Evolutionary conservation across 208 protist genomes (phyloP).

Genomic region (Histomonas meleagridis): DNA sequence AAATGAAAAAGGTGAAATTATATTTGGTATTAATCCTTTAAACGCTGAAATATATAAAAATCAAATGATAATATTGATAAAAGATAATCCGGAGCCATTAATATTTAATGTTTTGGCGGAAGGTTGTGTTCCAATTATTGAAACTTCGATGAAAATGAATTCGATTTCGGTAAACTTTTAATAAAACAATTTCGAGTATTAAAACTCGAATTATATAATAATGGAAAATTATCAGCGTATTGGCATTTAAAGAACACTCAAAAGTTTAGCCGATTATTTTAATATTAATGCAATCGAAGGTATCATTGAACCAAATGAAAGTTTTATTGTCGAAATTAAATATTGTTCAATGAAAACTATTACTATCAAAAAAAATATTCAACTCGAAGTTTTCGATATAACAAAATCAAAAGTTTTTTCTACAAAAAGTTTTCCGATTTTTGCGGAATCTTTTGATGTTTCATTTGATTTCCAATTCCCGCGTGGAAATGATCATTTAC

Average conservation of each 20-base stretch:
- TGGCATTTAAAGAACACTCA: not conserved
- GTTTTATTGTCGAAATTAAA: not conserved
- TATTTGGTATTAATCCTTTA: not conserved
- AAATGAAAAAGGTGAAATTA: not conserved
- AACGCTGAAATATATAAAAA: not conserved
- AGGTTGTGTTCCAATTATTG: not conserved
- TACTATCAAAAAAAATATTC: not conserved
- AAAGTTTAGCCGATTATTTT: not conserved
- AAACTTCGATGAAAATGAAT: not conserved
- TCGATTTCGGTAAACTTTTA: conserved; percentile 25
- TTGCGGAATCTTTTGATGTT: not conserved
- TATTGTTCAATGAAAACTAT: not conserved
- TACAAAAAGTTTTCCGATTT: no score
- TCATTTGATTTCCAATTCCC: not conserved
- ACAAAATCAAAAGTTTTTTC: not conserved
- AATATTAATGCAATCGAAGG: not conserved
- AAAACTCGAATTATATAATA: not conserved
- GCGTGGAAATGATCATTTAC: not conserved
- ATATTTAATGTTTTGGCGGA: not conserved
- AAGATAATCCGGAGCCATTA: conserved; percentile 10
- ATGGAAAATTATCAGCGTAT: not conserved
- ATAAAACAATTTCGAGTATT: not conserved
- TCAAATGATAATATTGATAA: not conserved
- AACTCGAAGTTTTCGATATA: conserved; percentile 14
- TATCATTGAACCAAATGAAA: not conserved